Conservation (phyloP, 192 early-diverging fungal species). For the Coemansia sp. region DNA sequence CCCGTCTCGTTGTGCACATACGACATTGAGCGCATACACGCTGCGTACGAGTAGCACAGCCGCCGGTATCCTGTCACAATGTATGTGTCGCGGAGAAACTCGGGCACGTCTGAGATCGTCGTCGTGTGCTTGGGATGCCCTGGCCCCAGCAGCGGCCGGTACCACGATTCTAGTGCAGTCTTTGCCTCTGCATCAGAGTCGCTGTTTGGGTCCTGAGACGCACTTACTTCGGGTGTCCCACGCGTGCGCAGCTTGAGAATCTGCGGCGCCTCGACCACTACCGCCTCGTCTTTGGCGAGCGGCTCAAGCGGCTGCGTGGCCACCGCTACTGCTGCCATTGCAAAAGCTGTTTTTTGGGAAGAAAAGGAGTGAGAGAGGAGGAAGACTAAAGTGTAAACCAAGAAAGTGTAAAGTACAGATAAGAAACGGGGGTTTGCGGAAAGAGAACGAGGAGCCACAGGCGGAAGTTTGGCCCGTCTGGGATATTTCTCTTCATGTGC, state of each 20-base stretch:
- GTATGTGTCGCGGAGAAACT: conserved; percentile 75
- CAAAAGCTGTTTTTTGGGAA: neutral
- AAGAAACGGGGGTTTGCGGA: no score
- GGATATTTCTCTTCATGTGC: no score
- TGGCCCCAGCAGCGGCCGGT: conserved; percentile 42
- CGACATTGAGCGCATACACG: conserved; percentile 71
- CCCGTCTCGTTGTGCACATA: conserved; percentile 94
- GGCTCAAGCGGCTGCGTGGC: conserved; percentile 9
- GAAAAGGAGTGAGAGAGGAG: no score
- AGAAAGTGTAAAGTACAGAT: no score
- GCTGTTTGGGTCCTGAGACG: no score
- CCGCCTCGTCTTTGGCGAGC: conserved; percentile 7
- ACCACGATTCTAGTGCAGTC: neutral
- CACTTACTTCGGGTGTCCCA: neutral
- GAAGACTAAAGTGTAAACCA: no score
- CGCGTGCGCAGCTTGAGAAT: conserved; percentile 6
- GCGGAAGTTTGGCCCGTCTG: no score
- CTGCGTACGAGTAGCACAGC: conserved; percentile 68
- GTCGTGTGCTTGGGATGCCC: conserved; percentile 51
- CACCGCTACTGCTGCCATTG: conserved; percentile 12
- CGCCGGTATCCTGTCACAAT: conserved; percentile 83
- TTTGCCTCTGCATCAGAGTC: no score
- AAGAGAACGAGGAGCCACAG: no score
- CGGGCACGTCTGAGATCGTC: conserved; percentile 58
- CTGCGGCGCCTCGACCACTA: conserved; percentile 7